Evolutionary conservation across 2,329 filamentous ascomycete species (phyloP), one percentile per base, ranked within the genome.

Genomic region (Sordariomycetes sp.): DNA sequence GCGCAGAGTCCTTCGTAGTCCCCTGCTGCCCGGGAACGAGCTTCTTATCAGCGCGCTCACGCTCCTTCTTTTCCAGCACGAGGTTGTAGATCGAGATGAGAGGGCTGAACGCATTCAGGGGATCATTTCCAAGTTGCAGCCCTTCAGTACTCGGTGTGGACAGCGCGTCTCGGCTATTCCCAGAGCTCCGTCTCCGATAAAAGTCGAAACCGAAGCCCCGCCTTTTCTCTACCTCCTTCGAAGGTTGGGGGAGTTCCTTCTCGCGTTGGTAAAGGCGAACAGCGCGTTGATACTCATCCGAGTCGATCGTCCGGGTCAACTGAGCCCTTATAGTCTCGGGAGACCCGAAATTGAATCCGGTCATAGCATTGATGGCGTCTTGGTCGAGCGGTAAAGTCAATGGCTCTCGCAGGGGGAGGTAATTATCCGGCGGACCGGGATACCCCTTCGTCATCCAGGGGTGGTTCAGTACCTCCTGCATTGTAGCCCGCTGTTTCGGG

Each of bases 381-480:
- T 80, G 76, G 66, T 97, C 92, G 10, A 99, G 74, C 6, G 92
- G 91, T 15, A 95, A 74, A 42, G 87, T 81, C n/a, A 97, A 70
- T 2, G 94, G 90, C 64, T 96, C 92, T 54, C 94, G 86, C 35
- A 75, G 71, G 3, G 91, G 91, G 2, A 99, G 76, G 62, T 88
- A 89, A 65, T 96, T 99, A 60, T 97, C 94, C 0, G 91, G 91
- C 10, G 90, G 84, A 2, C 82, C 83, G 65, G 79, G 87, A 69
- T 90, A 97, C 10, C 92, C 91, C 70, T 97, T 97, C 54, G 82
- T 85, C 80, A 97, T 90, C 94, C 94, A 99, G 1, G 90, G 89
- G 67, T 99, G 94, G 64, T 77, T 88, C 84, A 97, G 87, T 63
- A 99, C 95, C 69, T 99, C 94, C 58, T 85, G 78, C 71, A 99